Percentiles rank a stretch among this genome's conserved stretches.
phyloP scores from a whole-genome alignment of 2,329 filamentous ascomycete genomes.

The Exserohilum turcica region DNA sequence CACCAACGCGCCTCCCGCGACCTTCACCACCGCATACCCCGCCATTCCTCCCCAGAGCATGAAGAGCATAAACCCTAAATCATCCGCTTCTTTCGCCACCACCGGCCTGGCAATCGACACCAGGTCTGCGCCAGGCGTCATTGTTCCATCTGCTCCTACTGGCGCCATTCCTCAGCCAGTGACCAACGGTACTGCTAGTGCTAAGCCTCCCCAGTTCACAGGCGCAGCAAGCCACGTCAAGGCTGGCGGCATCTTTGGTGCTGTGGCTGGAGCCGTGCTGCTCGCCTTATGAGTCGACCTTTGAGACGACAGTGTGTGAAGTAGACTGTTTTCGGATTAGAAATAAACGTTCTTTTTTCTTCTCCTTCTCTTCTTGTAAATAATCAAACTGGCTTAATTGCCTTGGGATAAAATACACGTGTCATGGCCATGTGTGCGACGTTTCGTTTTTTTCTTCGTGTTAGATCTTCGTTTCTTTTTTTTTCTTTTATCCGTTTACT shows the following conservation, averaged over 20 bases:
- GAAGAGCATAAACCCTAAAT: slow-evolving; percentile 8
- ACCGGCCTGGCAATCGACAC: slow-evolving; percentile 38
- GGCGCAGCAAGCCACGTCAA: slow-evolving; percentile 35
- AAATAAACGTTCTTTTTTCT: too few relatives aligned
- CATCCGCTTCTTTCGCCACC: slow-evolving; percentile 27
- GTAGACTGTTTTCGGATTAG: too few relatives aligned
- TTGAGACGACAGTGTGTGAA: too few relatives aligned
- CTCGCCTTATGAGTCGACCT: slow-evolving; percentile 39
- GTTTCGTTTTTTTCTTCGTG: too few relatives aligned
- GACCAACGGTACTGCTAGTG: slow-evolving; percentile 29
- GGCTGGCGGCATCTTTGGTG: slow-evolving; percentile 29
- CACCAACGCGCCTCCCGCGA: slow-evolving; percentile 19
- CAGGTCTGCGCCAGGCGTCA: slow-evolving; percentile 28
- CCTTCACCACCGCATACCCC: slow-evolving; percentile 19
- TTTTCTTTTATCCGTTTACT: too few relatives aligned
- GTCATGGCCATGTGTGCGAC: too few relatives aligned
- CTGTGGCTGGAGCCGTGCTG: slow-evolving; percentile 30
- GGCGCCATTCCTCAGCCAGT: slow-evolving; percentile 21
- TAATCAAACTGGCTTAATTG: too few relatives aligned
- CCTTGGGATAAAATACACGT: too few relatives aligned
- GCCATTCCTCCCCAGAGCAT: slow-evolving; percentile 20
- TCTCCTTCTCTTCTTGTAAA: too few relatives aligned
- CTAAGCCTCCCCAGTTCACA: slow-evolving; percentile 31
- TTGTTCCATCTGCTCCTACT: slow-evolving; percentile 29
- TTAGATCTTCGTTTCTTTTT: too few relatives aligned